phyloP scores from a whole-genome alignment of 2,329 filamentous ascomycete species.

The Incumbomyces delicatus region DNA sequence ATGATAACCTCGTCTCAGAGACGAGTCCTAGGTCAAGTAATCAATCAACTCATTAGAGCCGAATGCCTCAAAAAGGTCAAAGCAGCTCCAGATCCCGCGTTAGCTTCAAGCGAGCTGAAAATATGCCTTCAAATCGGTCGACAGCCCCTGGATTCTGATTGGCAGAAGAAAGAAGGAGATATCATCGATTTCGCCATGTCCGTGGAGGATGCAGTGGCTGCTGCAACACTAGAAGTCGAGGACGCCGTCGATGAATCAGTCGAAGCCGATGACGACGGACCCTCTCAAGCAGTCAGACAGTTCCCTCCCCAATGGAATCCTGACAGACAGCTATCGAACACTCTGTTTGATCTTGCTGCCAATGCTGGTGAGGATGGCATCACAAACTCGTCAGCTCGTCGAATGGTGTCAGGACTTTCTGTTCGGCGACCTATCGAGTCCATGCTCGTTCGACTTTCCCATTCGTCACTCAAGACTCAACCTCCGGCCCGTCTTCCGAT shows the following conservation, averaged over 20 bases:
- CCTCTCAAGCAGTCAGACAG: neutral
- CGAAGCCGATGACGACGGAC: constrained; percentile 22
- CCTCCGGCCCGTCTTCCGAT: constrained; percentile 48
- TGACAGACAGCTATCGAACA: constrained; percentile 42
- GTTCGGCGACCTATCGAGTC: constrained; percentile 48
- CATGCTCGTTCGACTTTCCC: constrained; percentile 42
- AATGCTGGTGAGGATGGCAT: constrained; percentile 39
- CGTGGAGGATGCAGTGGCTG: constrained; percentile 9
- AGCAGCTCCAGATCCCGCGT: constrained; percentile 33
- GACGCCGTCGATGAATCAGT: constrained; percentile 9
- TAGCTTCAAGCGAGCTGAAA: constrained; percentile 27
- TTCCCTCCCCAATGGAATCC: constrained; percentile 46
- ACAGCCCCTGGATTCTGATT: constrained; percentile 28
- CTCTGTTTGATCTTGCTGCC: constrained; percentile 42
- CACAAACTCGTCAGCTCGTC: constrained; percentile 31
- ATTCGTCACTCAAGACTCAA: constrained; percentile 50
- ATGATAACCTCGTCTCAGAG: constrained; percentile 30
- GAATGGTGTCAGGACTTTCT: constrained; percentile 41
- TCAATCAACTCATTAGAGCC: constrained; percentile 37
- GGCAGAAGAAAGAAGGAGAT: constrained; percentile 25
- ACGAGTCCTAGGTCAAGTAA: constrained; percentile 32
- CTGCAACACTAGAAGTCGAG: constrained; percentile 8
- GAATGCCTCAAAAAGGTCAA: constrained; percentile 36
- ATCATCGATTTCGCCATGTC: constrained; percentile 11
- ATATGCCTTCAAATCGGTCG: constrained; percentile 36